Evolutionary conservation across 2,329 filamentous ascomycete species (phyloP).

Genomic region (Claviceps purpurea): DNA sequence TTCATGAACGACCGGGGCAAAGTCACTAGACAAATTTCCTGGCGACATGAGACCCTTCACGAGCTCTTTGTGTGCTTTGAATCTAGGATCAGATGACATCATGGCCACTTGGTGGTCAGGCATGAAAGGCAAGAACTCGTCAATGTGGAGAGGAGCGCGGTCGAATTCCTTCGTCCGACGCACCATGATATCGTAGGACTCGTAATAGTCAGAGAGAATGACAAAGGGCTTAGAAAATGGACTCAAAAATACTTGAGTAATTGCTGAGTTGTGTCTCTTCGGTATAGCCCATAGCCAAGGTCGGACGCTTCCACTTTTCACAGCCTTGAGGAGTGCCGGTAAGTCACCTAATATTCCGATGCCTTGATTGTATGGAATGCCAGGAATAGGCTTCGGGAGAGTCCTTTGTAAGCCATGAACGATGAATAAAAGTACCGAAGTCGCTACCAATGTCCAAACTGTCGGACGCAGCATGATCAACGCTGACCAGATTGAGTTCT

Average conservation of each 20-base stretch:
- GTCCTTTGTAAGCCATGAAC: not conserved
- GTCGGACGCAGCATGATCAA: not conserved
- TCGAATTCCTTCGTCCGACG: not conserved
- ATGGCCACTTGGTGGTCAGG: conserved; percentile 16
- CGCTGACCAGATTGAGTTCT: not conserved
- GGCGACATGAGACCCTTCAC: conserved; percentile 18
- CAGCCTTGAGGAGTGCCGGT: not conserved
- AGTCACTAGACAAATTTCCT: conserved; percentile 13
- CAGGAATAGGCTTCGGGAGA: not conserved
- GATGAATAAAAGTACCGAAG: not conserved
- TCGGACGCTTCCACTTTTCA: not conserved
- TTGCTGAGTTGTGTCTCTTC: not conserved
- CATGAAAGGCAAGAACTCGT: not conserved
- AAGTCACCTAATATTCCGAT: not conserved
- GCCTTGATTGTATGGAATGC: not conserved
- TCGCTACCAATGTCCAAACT: not conserved
- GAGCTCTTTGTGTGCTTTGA: conserved; percentile 16
- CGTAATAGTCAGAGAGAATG: not conserved
- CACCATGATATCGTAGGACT: not conserved
- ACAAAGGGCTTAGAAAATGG: not conserved
- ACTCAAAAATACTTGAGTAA: not conserved
- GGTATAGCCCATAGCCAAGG: not conserved
- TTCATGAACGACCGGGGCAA: conserved; percentile 17
- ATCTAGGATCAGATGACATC: conserved; percentile 12
- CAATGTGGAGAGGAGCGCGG: not conserved